Evolutionary conservation across 768 basidiomycete genomes (phyloP).

Genomic region (Boletus vinaceobasis): DNA sequence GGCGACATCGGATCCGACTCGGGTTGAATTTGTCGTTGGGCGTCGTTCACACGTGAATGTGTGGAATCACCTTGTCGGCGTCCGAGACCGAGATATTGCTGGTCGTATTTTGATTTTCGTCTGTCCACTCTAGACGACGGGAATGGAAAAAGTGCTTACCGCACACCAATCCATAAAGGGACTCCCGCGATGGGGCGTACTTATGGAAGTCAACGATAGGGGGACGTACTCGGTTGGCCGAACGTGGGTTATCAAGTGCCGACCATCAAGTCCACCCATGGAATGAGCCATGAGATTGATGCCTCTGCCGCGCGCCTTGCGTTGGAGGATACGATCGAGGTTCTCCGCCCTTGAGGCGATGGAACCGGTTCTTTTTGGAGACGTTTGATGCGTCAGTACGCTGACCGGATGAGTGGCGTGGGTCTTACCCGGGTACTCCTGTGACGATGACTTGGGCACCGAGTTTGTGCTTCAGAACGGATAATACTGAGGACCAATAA

Average conservation of each 20-base stretch:
- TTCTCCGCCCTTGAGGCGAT: conserved; percentile 75
- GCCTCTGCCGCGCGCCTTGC: conserved; percentile 66
- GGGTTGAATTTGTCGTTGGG: not conserved
- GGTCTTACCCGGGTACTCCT: conserved; percentile 81
- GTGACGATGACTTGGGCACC: conserved; percentile 97
- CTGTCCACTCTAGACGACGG: conserved; percentile 6
- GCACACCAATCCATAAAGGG: conserved; percentile 99
- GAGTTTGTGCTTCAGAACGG: conserved; percentile 71
- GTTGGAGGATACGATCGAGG: conserved; percentile 68
- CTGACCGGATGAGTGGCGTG: not conserved
- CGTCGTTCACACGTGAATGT: not conserved
- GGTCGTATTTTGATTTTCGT: conserved; percentile 13
- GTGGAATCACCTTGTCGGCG: conserved; percentile 38
- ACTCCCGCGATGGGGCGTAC: conserved; percentile 92
- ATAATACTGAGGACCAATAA: conserved; percentile 91
- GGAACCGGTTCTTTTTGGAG: conserved; percentile 71
- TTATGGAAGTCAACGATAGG: conserved; percentile 81
- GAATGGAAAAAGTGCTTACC: conserved; percentile 40
- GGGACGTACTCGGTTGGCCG: conserved; percentile 81
- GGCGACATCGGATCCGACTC: not conserved
- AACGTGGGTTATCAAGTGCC: conserved; percentile 86
- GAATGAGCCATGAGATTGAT: conserved; percentile 95
- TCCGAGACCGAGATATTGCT: conserved; percentile 93
- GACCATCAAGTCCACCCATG: conserved; percentile 96
- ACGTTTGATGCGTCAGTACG: not conserved